Evolutionary conservation across 257 asterid genomes (phyloP).

Genomic region (Paulownia fortunei): DNA sequence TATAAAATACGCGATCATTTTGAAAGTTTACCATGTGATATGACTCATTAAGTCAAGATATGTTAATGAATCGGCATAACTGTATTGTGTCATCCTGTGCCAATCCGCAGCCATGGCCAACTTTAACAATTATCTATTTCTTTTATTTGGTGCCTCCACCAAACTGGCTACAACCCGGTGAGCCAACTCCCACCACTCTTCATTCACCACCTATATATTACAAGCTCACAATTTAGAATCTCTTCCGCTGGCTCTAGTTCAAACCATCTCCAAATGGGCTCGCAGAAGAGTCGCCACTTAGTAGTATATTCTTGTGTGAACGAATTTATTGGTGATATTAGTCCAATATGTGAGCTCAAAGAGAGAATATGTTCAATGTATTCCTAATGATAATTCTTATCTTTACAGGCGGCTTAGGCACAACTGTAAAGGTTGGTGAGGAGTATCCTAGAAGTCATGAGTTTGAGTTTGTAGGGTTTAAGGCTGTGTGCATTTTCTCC

Average conservation of each 20-base stretch:
- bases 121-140: background rate
- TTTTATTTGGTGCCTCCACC: background rate
- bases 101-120: background rate
- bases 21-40: background rate
- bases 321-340: background rate
- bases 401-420: background rate
- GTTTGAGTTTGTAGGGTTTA: background rate
- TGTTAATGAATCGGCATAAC: background rate
- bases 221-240: background rate
- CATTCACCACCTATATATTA: background rate
- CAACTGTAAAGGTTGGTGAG: background rate
- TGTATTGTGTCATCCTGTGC: background rate
- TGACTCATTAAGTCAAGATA: background rate
- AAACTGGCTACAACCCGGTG: background rate
- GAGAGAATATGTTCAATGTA: background rate
- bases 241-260: background rate
- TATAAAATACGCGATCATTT: background rate
- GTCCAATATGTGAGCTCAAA: background rate
- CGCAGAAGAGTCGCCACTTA: background rate
- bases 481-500: background rate
- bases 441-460: slow-evolving; percentile 15
- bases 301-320: background rate
- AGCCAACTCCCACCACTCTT: background rate
- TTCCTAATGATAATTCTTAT: background rate
- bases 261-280: background rate